Base-by-base conservation (phyloP, 225 moss, liverwort and hornwort species). In the Marchantia polymorpha region DNA sequence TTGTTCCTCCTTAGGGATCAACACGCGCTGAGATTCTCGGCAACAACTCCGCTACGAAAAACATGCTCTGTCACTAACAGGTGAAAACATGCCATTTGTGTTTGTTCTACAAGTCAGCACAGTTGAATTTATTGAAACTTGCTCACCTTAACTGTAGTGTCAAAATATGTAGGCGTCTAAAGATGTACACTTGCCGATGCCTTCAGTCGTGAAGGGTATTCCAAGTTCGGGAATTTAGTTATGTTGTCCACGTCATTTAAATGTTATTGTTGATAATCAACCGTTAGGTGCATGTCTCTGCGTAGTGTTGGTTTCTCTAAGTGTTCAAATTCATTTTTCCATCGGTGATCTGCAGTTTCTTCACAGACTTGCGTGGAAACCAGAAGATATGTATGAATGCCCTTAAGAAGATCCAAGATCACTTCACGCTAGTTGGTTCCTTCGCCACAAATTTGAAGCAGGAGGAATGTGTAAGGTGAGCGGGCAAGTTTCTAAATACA, bases 1-100 rank as follows among this genome's bases (percentile, higher is more conserved):
- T 50, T 48, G 52, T 17, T 48, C 27, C 52, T 61, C 66, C 76
- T 78, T 85, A 95, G 94, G 72, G 89, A 83, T 46, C 79, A 92
- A 17, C 92, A 92, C 60, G 90, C 84, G 13, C 78, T 93, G 8
- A 87, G 84, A 73, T 78, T 91, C 72, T 83, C 88, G 86, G 88
- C 86, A 16, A 83, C 88, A 29, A 64, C 90, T 75, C 92, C 93
- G 20, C 60, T 93, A 54, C 80, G 78, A 82, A 79, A 86, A 48
- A 88, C 86, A 73, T 90, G 86, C 64, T 87, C 89, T 68, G 77
- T 92, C 81, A 88, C 93, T 31, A 90, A 90, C 75, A 92, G 93
- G 95, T 93, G 79, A 90, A 54, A 11, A 15, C 19, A 26, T 17
- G 19, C 19, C 56, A 12, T 56, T 2, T 56, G 56, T 56, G 19